Evolutionary conservation across 2,329 filamentous ascomycete genomes (phyloP).

Genomic region (Ophiostoma pallidulum): DNA sequence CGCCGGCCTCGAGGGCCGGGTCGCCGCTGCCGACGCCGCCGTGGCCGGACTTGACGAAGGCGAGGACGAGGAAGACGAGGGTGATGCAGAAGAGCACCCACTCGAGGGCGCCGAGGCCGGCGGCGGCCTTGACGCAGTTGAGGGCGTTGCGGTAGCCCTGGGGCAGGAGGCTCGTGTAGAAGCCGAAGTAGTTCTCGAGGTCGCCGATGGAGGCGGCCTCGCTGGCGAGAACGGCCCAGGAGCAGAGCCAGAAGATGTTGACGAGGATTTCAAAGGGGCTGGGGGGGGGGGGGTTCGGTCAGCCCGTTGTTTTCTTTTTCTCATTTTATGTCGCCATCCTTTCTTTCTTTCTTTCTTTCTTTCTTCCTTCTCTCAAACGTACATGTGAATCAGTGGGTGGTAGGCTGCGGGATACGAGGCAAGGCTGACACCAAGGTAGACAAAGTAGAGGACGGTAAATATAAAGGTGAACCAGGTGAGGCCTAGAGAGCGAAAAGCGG

Average conservation of each 20-base stretch:
- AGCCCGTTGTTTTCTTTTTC: no score
- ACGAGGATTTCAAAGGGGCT: constrained; percentile 14
- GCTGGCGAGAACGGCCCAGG: constrained; percentile 18
- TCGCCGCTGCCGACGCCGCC: not conserved
- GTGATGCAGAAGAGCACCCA: constrained; percentile 18
- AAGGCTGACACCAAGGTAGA: constrained; percentile 15
- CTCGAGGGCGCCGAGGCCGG: constrained; percentile 16
- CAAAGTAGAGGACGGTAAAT: constrained; percentile 16
- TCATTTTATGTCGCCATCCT: no score
- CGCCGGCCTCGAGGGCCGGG: not conserved
- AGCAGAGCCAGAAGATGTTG: constrained; percentile 18
- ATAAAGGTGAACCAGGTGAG: constrained; percentile 18
- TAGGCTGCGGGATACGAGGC: constrained; percentile 10
- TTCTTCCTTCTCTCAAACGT: no score
- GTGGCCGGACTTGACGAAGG: constrained; percentile 8
- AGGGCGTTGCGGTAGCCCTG: constrained; percentile 6
- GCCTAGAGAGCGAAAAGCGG: not conserved
- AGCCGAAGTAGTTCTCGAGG: constrained; percentile 2
- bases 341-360: no score
- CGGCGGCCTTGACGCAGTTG: constrained; percentile 17
- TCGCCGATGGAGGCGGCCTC: constrained; percentile 9
- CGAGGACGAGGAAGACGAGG: constrained; percentile 5
- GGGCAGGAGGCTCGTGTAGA: not conserved
- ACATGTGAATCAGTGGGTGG: constrained; percentile 16
- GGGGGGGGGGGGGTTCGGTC: not conserved